phyloP scores from a whole-genome alignment of 768 basidiomycete species.

The Mycena venus region DNA sequence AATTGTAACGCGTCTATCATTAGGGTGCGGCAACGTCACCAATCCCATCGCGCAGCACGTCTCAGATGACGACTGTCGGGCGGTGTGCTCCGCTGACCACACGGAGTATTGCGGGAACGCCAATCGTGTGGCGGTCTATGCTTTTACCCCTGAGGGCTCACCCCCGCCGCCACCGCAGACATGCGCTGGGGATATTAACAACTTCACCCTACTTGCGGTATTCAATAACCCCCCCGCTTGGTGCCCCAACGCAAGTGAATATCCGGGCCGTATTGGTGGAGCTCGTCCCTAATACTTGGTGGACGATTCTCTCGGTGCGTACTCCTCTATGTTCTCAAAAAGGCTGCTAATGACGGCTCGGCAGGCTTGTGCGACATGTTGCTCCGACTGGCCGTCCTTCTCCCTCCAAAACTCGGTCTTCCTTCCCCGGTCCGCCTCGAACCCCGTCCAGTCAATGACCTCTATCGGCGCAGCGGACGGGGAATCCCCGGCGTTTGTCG shows the following conservation, averaged over 20 bases:
- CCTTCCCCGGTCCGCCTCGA: conserved; percentile 52
- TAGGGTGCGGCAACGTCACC: conserved; percentile 56
- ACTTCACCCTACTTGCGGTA: conserved; percentile 53
- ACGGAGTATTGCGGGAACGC: conserved; percentile 55
- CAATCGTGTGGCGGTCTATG: conserved; percentile 54
- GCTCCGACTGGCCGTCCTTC: conserved; percentile 58
- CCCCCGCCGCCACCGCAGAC: conserved; percentile 36
- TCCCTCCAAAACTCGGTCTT: conserved; percentile 56
- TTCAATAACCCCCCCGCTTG: conserved; percentile 50
- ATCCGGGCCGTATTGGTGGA: conserved; percentile 54
- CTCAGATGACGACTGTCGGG: conserved; percentile 55
- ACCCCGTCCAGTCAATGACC: conserved; percentile 54
- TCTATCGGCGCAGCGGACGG: conserved; percentile 53
- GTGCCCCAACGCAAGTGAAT: conserved; percentile 43
- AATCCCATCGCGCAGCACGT: conserved; percentile 51
- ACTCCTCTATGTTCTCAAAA: neutral
- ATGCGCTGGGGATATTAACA: conserved; percentile 48
- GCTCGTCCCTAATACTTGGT: conserved; percentile 53
- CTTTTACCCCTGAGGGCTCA: conserved; percentile 44
- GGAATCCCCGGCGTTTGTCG: conserved; percentile 60
- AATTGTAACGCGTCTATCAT: neutral
- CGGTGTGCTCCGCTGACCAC: conserved; percentile 54
- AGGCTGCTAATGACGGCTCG: neutral
- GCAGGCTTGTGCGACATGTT: conserved; percentile 57
- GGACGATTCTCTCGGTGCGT: conserved; percentile 58